Evolutionary conservation across 345 rosid species (phyloP).

Genomic region (Aethionema arabicum): DNA sequence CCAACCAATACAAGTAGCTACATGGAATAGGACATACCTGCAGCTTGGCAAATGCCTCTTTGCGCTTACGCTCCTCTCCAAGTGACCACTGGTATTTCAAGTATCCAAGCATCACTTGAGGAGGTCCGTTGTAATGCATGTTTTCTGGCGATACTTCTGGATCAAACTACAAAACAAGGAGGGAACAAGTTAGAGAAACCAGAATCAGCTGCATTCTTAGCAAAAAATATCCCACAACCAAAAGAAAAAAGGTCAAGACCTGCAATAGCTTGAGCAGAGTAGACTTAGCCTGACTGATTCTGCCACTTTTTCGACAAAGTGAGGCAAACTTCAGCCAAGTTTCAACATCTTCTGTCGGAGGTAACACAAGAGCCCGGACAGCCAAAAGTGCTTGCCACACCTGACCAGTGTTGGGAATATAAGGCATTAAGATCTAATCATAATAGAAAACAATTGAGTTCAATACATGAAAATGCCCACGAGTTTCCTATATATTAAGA

Average conservation of each 20-base stretch:
- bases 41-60: conserved; percentile 83
- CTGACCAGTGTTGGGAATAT: conserved; percentile 42
- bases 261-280: conserved; percentile 87
- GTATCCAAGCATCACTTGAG: conserved; percentile 96
- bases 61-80: conserved; percentile 92
- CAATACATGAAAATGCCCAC: conserved; percentile 9
- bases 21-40: conserved; percentile 51
- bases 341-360: conserved; percentile 90
- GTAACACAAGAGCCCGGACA: conserved; percentile 91
- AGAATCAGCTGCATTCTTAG: conserved; percentile 20
- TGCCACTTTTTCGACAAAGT: conserved; percentile 83
- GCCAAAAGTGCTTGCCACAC: conserved; percentile 93
- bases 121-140: conserved; percentile 79
- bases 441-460: conserved; percentile 8
- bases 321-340: conserved; percentile 96
- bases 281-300: conserved; percentile 95
- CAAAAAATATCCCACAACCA: conserved; percentile 10
- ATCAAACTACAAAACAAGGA: conserved; percentile 62
- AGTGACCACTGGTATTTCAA: conserved; percentile 96
- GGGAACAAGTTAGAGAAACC: conserved; percentile 22
- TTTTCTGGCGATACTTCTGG: conserved; percentile 78
- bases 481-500: conserved; percentile 8
- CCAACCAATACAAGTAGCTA: conserved; percentile 21
- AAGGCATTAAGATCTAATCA: conserved; percentile 16
- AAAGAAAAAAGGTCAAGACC: conserved; percentile 43